phyloP scores from a whole-genome alignment of 345 rosid species.

The Syzygium aromaticum region DNA sequence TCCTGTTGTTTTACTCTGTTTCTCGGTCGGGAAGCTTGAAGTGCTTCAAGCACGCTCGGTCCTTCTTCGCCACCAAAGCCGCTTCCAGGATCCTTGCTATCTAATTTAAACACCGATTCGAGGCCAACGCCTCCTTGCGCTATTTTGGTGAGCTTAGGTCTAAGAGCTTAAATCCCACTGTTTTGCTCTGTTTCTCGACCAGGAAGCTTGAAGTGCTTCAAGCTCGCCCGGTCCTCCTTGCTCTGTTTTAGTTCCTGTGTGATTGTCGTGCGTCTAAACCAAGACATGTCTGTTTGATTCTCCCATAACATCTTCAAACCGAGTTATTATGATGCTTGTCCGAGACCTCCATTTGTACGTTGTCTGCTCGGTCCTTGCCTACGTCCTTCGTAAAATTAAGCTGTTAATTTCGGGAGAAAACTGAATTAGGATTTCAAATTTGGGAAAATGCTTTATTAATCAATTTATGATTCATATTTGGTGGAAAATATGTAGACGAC shows the following conservation, averaged over 20 bases:
- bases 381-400: background rate
- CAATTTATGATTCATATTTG: rapidly evolving
- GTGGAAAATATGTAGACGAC: background rate
- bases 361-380: background rate
- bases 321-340: too few relatives aligned
- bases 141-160: background rate
- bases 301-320: too few relatives aligned
- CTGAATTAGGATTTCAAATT: background rate
- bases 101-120: background rate
- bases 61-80: background rate
- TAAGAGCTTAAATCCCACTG: background rate
- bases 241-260: background rate
- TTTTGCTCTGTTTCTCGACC: background rate
- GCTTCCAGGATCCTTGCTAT: background rate
- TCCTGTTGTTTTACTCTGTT: background rate
- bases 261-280: background rate
- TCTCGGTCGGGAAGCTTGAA: background rate
- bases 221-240: background rate
- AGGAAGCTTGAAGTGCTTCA: background rate
- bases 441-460: background rate
- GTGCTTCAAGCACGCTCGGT: background rate
- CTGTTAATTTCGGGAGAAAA: background rate
- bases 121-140: background rate
- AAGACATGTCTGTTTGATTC: too few relatives aligned
- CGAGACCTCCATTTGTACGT: background rate